A percentile compares a stretch with the other conserved stretches of the same genome.
These are phyloP conservation scores for Cordyceps cateniannulata DNA, from an alignment of 2,329 filamentous ascomycete genomes.

Conservation along the genomic window DNA sequence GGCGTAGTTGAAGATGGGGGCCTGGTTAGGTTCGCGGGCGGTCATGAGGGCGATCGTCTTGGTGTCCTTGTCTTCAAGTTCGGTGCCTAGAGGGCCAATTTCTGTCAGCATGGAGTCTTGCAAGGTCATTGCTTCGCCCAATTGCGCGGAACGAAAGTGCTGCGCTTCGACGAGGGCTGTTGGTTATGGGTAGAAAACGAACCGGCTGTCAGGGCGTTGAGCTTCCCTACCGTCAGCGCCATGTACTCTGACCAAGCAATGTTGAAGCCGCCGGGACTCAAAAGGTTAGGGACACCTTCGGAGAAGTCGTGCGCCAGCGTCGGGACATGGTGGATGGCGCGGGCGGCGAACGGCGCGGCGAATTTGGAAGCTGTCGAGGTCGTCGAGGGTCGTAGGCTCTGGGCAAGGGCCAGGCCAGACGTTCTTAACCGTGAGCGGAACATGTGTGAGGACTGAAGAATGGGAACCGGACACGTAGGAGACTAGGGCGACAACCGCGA, in stretches of 20 bases:
- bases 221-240: conserved; percentile 61
- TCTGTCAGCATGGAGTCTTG: conserved; percentile 12
- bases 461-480: neutral
- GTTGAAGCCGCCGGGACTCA: conserved; percentile 63
- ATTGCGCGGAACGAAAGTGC: neutral
- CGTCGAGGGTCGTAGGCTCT: conserved; percentile 29
- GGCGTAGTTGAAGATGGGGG: conserved; percentile 88
- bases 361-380: conserved; percentile 29
- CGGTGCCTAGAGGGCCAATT: conserved; percentile 45
- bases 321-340: conserved; percentile 43
- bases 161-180: neutral
- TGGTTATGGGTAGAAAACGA: conserved; percentile 25
- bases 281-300: conserved; percentile 59
- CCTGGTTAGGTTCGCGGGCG: conserved; percentile 70
- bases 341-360: conserved; percentile 25
- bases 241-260: conserved; percentile 83
- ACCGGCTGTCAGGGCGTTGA: conserved; percentile 72
- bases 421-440: conserved; percentile 48
- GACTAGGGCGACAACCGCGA: neutral
- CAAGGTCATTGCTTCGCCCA: neutral
- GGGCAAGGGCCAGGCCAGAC: conserved; percentile 36
- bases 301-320: conserved; percentile 39
- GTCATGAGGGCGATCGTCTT: conserved; percentile 67
- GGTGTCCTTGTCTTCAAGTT: conserved; percentile 53
- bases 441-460: conserved; percentile 29